Conservation (phyloP, 75 land plant species). For the Gnetum montanum region DNA sequence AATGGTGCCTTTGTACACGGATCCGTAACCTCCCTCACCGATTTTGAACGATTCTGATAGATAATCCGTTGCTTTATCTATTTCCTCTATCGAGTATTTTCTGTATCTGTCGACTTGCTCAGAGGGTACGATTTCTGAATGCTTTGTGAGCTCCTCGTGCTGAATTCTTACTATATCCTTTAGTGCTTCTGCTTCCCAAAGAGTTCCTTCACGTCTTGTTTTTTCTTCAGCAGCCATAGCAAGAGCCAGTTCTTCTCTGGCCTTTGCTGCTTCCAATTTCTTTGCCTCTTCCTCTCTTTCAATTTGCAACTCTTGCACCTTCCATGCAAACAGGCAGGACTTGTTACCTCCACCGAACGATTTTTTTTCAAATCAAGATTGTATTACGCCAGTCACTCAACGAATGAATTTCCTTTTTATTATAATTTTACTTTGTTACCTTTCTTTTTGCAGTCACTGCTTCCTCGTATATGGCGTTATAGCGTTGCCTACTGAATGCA, state of each 20-base stretch:
- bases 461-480: constrained; percentile 35
- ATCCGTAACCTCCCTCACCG: constrained; percentile 29
- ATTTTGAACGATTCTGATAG: constrained; percentile 11
- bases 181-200: constrained; percentile 22
- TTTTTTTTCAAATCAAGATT: neutral
- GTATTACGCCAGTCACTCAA: neutral
- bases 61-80: constrained; percentile 14
- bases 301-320: constrained; percentile 16
- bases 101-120: constrained; percentile 11
- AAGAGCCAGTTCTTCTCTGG: constrained; percentile 21
- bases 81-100: constrained; percentile 10
- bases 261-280: constrained; percentile 14
- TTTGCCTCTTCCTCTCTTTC: constrained; percentile 21
- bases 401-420: neutral
- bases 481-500: constrained; percentile 14
- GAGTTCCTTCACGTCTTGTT: constrained; percentile 17
- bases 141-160: constrained; percentile 15
- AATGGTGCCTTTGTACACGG: constrained; percentile 13
- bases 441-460: constrained; percentile 26
- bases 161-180: constrained; percentile 22
- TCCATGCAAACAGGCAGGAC: neutral
- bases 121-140: constrained; percentile 20
- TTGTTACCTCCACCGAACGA: neutral
- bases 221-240: constrained; percentile 23
- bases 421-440: constrained; percentile 23